Percentiles rank a stretch among this genome's conserved stretches.
These are phyloP conservation scores for Xylaria sp. DNA, from an alignment of 2,329 filamentous ascomycete species.

Conservation along the genomic window DNA sequence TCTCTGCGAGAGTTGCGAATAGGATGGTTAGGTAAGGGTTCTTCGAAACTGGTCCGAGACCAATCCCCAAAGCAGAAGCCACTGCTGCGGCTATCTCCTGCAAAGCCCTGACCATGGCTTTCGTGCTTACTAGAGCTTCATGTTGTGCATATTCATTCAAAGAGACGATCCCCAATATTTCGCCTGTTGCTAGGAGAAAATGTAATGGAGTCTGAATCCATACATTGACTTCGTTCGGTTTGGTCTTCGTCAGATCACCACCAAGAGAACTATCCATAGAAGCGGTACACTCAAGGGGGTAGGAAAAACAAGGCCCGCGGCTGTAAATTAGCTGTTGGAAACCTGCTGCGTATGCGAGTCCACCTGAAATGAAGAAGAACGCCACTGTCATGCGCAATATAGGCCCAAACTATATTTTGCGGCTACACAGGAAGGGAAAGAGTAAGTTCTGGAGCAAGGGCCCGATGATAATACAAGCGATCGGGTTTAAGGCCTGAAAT, in stretches of 20 bases:
- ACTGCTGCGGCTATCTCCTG: not conserved
- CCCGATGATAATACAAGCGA: slow-evolving; percentile 59
- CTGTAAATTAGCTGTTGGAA: slow-evolving; percentile 51
- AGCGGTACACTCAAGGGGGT: slow-evolving; percentile 11
- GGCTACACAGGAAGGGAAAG: slow-evolving; percentile 56
- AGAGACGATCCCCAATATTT: not conserved
- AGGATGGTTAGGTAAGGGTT: not conserved
- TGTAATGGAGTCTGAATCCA: not conserved
- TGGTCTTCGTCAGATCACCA: not conserved
- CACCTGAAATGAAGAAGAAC: slow-evolving; percentile 52
- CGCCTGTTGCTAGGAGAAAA: not conserved
- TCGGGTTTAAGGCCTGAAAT: slow-evolving; percentile 59
- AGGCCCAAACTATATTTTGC: slow-evolving; percentile 56
- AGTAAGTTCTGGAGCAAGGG: slow-evolving; percentile 58
- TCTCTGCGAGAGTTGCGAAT: slow-evolving; percentile 11
- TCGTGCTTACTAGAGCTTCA: not conserved
- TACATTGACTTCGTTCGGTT: not conserved
- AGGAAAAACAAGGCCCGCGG: slow-evolving; percentile 27
- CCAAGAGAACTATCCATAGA: not conserved
- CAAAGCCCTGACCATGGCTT: slow-evolving; percentile 1
- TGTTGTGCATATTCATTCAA: not conserved
- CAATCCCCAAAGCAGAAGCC: not conserved
- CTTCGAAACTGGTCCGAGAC: not conserved
- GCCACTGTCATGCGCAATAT: slow-evolving; percentile 58
- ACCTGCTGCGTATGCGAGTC: slow-evolving; percentile 56